Percentiles rank a stretch among this genome's conserved stretches.
Evolutionary conservation across 768 basidiomycete species (phyloP).

Genomic region (Calvatia gigantea): DNA sequence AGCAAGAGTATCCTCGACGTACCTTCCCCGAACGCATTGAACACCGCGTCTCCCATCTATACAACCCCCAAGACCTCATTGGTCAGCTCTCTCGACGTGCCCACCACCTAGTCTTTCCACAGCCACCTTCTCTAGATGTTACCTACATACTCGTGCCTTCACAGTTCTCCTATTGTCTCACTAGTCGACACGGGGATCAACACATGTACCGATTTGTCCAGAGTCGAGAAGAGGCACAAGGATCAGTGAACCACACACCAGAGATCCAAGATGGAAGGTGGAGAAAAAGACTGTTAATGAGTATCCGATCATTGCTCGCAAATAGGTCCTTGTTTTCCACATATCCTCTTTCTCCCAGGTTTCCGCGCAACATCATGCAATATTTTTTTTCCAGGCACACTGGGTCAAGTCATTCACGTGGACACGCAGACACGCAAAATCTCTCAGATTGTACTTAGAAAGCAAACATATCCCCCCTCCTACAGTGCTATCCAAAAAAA

Average conservation of each 20-base stretch:
- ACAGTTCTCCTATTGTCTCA: constrained; percentile 18
- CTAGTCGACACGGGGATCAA: constrained; percentile 28
- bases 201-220: constrained; percentile 36
- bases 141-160: constrained; percentile 9
- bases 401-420: neutral
- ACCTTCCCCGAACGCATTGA: constrained; percentile 1
- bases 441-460: too few relatives aligned
- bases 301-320: constrained; percentile 56
- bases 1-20: neutral
- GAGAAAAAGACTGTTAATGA: constrained; percentile 38
- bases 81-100: neutral
- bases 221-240: constrained; percentile 21
- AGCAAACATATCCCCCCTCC: too few relatives aligned
- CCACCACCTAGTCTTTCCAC: neutral
- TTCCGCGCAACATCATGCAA: too few relatives aligned
- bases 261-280: constrained; percentile 42
- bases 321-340: constrained; percentile 50
- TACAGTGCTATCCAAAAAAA: too few relatives aligned
- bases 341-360: constrained; percentile 33
- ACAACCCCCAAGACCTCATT: neutral
- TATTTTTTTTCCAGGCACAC: too few relatives aligned
- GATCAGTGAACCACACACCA: constrained; percentile 35
- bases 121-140: too few relatives aligned
- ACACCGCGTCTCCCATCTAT: neutral
- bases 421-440: too few relatives aligned